Base-by-base conservation (phyloP, 176 grass and related monocot species). In the Cymbopogon citratus region DNA sequence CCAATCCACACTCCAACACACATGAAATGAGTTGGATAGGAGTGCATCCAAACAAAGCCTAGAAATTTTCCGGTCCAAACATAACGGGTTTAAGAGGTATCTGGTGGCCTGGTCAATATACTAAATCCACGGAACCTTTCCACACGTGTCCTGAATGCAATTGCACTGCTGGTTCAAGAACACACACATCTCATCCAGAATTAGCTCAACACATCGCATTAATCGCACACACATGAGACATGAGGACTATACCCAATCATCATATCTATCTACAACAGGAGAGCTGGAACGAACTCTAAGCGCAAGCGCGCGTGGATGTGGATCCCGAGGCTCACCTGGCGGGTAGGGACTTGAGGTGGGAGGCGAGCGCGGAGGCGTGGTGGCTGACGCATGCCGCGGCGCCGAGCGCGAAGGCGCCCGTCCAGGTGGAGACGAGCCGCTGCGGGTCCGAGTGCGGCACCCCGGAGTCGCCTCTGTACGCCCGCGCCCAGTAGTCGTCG, bases 381-480 rank as follows among this genome's bases (percentile, higher is more conserved):
- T 91, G 86, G 38, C 88, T 88, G 79, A 91, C 80, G 84, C 88
- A 98, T 63, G 92, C 89, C 75, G 91, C 74, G 78, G 90, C 81
- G 63, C 88, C 90, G 78, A 98, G 87, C 62, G 84, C 86, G 79
- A 91, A 87, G 76, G 87, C 69, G 29, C 90, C 92, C 21, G 69
- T 89, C 92, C 95, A 98, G 31, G 84, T 93, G 81, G 73, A 38
- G 16, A 89, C 57, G 25, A 98, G 81, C 21, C 86, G 79, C 38
- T 91, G 83, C 14, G 92, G 88, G 76, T 98, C 88, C 0, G 92
- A 85, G 86, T 94, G 92, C 78, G 92, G 95, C 41, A 98, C 92
- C 38, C 88, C 95, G 7, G 82, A 82, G 81, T 98, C 92, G 41
- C 95, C 92, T 60, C 90, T 92, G 72, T 95, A 98, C 44, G 84